These are phyloP conservation scores for Ensete glaucum DNA, from an alignment of 176 grass and related monocot species.

Conservation along the genomic window DNA sequence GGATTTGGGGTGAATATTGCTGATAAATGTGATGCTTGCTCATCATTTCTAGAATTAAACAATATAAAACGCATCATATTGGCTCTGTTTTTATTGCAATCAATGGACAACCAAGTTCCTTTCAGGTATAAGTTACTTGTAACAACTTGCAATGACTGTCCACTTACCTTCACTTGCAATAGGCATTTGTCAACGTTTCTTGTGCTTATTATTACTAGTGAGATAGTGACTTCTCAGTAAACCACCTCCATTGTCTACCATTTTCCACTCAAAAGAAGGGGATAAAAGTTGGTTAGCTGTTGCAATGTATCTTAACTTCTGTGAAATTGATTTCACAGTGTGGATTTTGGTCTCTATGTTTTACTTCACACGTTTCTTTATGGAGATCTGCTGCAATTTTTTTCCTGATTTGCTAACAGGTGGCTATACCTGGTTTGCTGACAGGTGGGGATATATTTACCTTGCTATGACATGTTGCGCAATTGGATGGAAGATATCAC, in stretches of 20 bases:
- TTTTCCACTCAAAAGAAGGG: too few relatives aligned
- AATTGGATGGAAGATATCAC: conserved; percentile 78
- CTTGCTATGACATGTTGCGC: conserved; percentile 71
- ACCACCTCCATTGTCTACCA: too few relatives aligned
- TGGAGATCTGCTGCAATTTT: neutral
- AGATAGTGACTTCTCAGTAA: neutral
- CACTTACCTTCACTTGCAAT: neutral
- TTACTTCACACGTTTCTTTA: neutral
- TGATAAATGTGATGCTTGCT: too few relatives aligned
- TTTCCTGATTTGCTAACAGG: neutral
- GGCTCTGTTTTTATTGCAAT: too few relatives aligned
- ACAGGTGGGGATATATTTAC: conserved; percentile 87
- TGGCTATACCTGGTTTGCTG: neutral
- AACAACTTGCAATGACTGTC: too few relatives aligned
- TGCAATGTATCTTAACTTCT: neutral
- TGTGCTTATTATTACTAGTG: neutral
- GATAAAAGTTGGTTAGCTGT: too few relatives aligned
- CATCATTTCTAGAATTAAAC: too few relatives aligned
- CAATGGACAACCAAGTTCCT: too few relatives aligned
- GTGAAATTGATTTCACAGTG: neutral
- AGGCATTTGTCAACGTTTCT: neutral
- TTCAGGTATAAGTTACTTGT: too few relatives aligned
- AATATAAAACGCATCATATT: too few relatives aligned
- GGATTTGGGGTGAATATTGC: too few relatives aligned
- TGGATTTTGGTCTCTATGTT: neutral